These are phyloP conservation scores for Dacryopinax primogenitus DNA, from an alignment of 768 basidiomycete species.

Conservation along the genomic window DNA sequence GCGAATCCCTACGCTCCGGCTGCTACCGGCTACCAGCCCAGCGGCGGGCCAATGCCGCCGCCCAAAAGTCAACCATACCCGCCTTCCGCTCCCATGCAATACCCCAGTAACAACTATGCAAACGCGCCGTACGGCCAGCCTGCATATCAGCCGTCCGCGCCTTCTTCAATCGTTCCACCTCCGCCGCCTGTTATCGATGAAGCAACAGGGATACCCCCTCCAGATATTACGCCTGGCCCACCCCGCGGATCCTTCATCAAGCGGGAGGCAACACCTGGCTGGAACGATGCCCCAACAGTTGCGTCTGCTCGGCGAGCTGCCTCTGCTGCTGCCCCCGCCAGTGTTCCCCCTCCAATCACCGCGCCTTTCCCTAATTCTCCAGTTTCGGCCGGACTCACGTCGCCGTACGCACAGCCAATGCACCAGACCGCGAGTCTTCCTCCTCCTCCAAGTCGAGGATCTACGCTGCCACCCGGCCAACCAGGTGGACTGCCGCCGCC, in stretches of 20 bases:
- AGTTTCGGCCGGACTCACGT: not conserved
- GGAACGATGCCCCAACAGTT: conserved; percentile 77
- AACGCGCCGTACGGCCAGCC: conserved; percentile 14
- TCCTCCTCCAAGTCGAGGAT: conserved; percentile 34
- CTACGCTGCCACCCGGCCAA: conserved; percentile 19
- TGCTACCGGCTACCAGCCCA: conserved; percentile 10
- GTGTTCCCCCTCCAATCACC: conserved; percentile 55
- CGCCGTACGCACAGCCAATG: conserved; percentile 17
- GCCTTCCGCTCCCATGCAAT: conserved; percentile 9
- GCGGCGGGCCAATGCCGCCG: not conserved
- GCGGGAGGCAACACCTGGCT: conserved; percentile 56
- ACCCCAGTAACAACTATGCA: conserved; percentile 15
- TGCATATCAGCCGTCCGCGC: conserved; percentile 19
- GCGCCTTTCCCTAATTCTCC: conserved; percentile 74
- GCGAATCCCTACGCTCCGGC: conserved; percentile 22
- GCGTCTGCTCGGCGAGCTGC: conserved; percentile 40
- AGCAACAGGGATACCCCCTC: conserved; percentile 35
- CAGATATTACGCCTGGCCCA: conserved; percentile 33
- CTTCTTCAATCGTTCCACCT: conserved; percentile 26
- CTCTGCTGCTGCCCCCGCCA: conserved; percentile 35
- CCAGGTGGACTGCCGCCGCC: conserved; percentile 23
- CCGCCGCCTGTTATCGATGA: conserved; percentile 26
- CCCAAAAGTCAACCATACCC: conserved; percentile 17
- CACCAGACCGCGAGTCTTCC: conserved; percentile 18
- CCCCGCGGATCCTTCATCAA: conserved; percentile 40